phyloP scores from a whole-genome alignment of 2,329 filamentous ascomycete genomes.

The Corynespora cassiicola region DNA sequence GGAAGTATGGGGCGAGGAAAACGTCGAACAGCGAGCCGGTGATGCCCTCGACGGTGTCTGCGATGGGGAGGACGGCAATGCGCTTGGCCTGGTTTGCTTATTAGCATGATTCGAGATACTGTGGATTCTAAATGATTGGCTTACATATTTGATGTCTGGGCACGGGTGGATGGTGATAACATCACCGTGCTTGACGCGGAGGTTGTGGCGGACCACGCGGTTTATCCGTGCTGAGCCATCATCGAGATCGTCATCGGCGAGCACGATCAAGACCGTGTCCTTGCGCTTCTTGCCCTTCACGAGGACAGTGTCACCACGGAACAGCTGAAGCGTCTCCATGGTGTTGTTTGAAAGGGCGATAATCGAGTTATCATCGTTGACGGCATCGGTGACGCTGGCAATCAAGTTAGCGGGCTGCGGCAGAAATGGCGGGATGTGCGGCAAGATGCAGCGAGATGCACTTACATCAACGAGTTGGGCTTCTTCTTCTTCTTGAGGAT shows the following conservation, averaged over 20 bases:
- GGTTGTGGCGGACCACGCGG: slow-evolving; percentile 96
- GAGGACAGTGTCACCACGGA: slow-evolving; percentile 97
- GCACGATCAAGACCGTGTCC: slow-evolving; percentile 96
- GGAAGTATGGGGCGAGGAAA: slow-evolving; percentile 99
- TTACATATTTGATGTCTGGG: slow-evolving; percentile 99
- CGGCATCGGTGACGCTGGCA: slow-evolving; percentile 98
- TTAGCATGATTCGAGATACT: slow-evolving; percentile 20
- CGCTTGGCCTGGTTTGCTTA: slow-evolving; percentile 79
- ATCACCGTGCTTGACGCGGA: slow-evolving; percentile 97
- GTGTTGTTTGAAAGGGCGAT: slow-evolving; percentile 98
- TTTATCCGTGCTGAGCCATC: slow-evolving; percentile 97
- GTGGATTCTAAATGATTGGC: slow-evolving; percentile 46
- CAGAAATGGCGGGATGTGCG: slow-evolving; percentile 37
- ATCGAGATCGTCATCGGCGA: slow-evolving; percentile 97
- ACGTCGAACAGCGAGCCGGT: slow-evolving; percentile 98
- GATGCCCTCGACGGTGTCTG: slow-evolving; percentile 96
- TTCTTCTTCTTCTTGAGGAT: slow-evolving; percentile 99
- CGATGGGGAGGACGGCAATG: slow-evolving; percentile 96
- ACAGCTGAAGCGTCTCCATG: slow-evolving; percentile 97
- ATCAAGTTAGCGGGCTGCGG: no score
- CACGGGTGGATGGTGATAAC: slow-evolving; percentile 97
- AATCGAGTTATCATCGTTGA: slow-evolving; percentile 99
- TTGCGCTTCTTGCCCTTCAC: slow-evolving; percentile 99
- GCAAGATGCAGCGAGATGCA: slow-evolving; percentile 23
- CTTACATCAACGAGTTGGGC: slow-evolving; percentile 97